These are phyloP conservation scores for Lactifluus volemus DNA, from an alignment of 768 basidiomycete genomes.

Conservation along the genomic window DNA sequence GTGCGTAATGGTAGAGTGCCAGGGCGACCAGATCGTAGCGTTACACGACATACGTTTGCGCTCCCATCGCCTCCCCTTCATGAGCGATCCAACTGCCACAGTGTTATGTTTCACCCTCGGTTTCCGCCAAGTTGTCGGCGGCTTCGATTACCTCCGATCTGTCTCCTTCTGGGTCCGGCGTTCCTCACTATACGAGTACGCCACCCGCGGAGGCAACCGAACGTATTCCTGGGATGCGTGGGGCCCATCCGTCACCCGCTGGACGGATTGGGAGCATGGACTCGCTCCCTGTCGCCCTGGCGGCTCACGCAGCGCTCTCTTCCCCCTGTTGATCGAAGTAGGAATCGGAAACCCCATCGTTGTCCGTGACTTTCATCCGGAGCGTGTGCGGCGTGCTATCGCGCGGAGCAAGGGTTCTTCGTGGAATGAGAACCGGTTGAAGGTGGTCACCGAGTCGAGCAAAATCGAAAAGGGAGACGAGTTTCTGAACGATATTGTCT, in stretches of 20 bases:
- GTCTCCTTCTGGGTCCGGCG: conserved; percentile 16
- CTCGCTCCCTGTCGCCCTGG: conserved; percentile 12
- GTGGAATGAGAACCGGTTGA: not conserved
- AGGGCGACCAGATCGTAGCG: conserved; percentile 7
- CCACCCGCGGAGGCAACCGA: not conserved
- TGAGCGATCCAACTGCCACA: conserved; percentile 5
- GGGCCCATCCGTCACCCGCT: conserved; percentile 11
- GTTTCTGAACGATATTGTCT: conserved; percentile 13
- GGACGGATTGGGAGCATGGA: conserved; percentile 14
- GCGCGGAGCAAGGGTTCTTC: not conserved
- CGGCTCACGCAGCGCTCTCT: conserved; percentile 11
- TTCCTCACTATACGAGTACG: conserved; percentile 1
- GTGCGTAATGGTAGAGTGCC: conserved; percentile 13
- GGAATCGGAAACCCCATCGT: no score
- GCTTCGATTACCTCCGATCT: conserved; percentile 14
- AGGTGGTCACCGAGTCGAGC: conserved; percentile 10
- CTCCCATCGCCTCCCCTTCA: conserved; percentile 4
- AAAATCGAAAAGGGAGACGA: conserved; percentile 12
- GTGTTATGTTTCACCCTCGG: conserved; percentile 15
- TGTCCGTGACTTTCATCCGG: no score
- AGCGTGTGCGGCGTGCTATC: not conserved
- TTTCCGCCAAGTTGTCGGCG: conserved; percentile 7
- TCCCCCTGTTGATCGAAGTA: conserved; percentile 11
- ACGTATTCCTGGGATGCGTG: conserved; percentile 7
- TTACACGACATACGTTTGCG: not conserved